A percentile compares a stretch with the other conserved stretches of the same genome.
phyloP scores from a whole-genome alignment of 106 monocot species.

The Dendrobium nobile region DNA sequence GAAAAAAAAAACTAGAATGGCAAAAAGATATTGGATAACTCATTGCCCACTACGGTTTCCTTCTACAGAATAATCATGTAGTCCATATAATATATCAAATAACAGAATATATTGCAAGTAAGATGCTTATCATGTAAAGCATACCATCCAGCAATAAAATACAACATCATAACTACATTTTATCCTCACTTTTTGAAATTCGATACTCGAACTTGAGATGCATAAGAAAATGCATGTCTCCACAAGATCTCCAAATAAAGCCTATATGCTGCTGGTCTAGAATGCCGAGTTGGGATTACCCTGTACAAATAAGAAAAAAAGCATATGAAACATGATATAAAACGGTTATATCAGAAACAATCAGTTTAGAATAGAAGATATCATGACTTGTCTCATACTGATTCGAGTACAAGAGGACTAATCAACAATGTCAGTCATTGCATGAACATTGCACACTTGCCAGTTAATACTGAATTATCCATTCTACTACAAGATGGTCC shows the following conservation, averaged over 20 bases:
- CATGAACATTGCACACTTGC: neutral
- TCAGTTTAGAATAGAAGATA: neutral
- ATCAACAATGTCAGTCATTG: neutral
- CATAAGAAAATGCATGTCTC: slow-evolving; percentile 57
- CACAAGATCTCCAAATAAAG: slow-evolving; percentile 69
- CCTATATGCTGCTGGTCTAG: slow-evolving; percentile 60
- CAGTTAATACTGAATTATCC: neutral
- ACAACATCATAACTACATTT: neutral
- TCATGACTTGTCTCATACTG: neutral
- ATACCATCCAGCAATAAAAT: neutral
- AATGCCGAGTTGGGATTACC: slow-evolving; percentile 54
- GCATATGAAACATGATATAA: neutral
- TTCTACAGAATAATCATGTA: neutral
- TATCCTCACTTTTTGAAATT: slow-evolving; percentile 57
- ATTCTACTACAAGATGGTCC: neutral
- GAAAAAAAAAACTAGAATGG: neutral
- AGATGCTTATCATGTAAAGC: neutral
- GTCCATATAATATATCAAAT: neutral
- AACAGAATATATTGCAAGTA: neutral
- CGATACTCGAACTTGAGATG: slow-evolving; percentile 44
- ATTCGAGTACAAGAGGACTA: neutral
- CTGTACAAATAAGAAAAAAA: slow-evolving; percentile 23
- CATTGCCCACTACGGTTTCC: neutral
- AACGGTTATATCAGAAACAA: neutral
- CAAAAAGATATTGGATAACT: neutral